A percentile compares a stretch with the other conserved stretches of the same genome.
Evolutionary conservation across 345 rosid genomes (phyloP).

Genomic region (Boechera divaricarpa): DNA sequence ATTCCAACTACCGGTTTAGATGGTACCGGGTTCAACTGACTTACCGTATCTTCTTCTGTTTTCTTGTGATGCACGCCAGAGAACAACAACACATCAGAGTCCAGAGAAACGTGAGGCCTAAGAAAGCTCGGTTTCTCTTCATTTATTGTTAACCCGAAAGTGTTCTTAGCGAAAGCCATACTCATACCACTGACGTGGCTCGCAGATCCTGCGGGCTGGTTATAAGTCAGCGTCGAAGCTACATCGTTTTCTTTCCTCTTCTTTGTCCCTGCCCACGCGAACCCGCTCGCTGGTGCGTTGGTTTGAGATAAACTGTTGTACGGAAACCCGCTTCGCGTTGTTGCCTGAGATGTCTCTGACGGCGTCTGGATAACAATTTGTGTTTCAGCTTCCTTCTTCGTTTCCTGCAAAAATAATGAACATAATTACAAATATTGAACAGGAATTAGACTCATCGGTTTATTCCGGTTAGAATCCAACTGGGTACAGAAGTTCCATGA

Average conservation of each 20-base stretch:
- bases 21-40: not conserved
- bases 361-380: conserved; percentile 46
- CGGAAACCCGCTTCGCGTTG: conserved; percentile 47
- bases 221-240: conserved; percentile 54
- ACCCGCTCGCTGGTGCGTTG: conserved; percentile 55
- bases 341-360: conserved; percentile 51
- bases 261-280: conserved; percentile 61
- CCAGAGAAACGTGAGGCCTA: conserved; percentile 45
- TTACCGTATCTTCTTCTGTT: conserved; percentile 12
- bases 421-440: not conserved
- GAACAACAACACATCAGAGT: conserved; percentile 32
- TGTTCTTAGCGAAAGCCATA: conserved; percentile 53
- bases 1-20: not conserved
- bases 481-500: not conserved
- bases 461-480: conserved; percentile 1
- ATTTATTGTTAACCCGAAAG: conserved; percentile 46
- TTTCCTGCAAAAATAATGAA: conserved; percentile 45
- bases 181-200: conserved; percentile 59
- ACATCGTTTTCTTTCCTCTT: conserved; percentile 54
- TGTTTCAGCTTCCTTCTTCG: conserved; percentile 42
- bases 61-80: conserved; percentile 38
- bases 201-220: conserved; percentile 46
- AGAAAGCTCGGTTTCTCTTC: conserved; percentile 39
- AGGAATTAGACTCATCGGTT: conserved; percentile 11
- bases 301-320: conserved; percentile 50